Evolutionary conservation across 805 yeast genomes (phyloP), one percentile per base, ranked within the genome.

Genomic region (Nakazawaea peltata): DNA sequence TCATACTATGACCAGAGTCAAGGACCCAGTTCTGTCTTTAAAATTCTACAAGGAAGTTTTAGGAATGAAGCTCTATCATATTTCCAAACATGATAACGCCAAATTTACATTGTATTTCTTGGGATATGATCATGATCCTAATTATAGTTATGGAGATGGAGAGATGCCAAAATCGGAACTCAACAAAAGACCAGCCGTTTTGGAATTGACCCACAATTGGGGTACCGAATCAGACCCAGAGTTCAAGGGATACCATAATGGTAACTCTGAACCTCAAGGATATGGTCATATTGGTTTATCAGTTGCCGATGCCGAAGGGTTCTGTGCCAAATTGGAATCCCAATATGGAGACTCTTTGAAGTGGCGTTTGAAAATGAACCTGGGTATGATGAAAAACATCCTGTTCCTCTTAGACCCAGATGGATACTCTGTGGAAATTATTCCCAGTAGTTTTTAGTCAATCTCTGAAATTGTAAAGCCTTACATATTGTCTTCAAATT

Each of bases 171-270:
- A 37, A 23, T 44, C 36, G 2, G 46, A 48, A 3, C 69, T 65
- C 45, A 56, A 69, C 5, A 34, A 46, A 34, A 61, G 77, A 41
- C 86, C 84, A 54, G 79, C 90, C 15, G 59, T 92, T 10, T 57
- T 92, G 37, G 98, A 92, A 61, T 68, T 92, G 53, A 90, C 97
- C 31, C 90, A 86, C 63, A 92, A 92, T 63, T 90, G 86, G 80
- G 98, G 97, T 16, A 85, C 97, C 16, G 98, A 92, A 54, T 50
- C 61, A 15, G 95, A 90, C 42, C 67, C 70, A 13, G 67, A 69
- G 4, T 84, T 86, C 61, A 61, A 67, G 34, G 69, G 70, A 18
- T 92, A 90, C 58, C 94, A 87, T 59, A 77, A 74, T 43, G 95
- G 95, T 41, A 86, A 87, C 57, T 75, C 75, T 13, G 66, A 74